phyloP scores from a whole-genome alignment of 805 yeast genomes.

The Wickerhamomyces chaumierensis region DNA sequence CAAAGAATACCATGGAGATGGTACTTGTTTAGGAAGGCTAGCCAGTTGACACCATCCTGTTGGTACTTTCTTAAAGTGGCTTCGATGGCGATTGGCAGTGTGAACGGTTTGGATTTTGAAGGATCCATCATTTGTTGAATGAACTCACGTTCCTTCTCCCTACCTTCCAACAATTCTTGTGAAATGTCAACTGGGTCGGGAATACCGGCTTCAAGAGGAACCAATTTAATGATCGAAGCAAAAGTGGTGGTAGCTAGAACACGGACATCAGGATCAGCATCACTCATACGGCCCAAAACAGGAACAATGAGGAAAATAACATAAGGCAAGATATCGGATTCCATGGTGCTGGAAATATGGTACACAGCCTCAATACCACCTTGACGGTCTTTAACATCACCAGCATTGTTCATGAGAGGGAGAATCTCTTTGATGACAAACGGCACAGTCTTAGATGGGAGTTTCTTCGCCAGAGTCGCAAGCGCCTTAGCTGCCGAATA shows the following conservation, averaged over 20 bases:
- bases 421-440: constrained; percentile 65
- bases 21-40: constrained; percentile 87
- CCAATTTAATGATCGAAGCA: constrained; percentile 90
- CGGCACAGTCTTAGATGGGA: constrained; percentile 65
- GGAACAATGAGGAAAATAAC: constrained; percentile 94
- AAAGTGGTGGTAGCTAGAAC: constrained; percentile 88
- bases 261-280: constrained; percentile 80
- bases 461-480: constrained; percentile 61
- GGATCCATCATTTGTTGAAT: constrained; percentile 98
- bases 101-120: constrained; percentile 75
- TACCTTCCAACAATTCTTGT: constrained; percentile 66
- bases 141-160: constrained; percentile 89
- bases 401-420: constrained; percentile 73
- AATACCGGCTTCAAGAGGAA: constrained; percentile 95
- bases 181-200: constrained; percentile 94
- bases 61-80: constrained; percentile 92
- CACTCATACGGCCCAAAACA: constrained; percentile 96
- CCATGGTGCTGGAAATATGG: constrained; percentile 80
- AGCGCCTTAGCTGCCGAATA: constrained; percentile 86
- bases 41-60: constrained; percentile 98
- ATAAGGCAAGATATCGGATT: constrained; percentile 80
- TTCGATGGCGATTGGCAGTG: constrained; percentile 80
- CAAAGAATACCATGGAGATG: constrained; percentile 95
- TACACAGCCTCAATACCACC: constrained; percentile 90
- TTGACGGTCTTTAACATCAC: constrained; percentile 62